Evolutionary conservation across 2,329 filamentous ascomycete genomes (phyloP).

Genomic region (Claviceps sorghi): DNA sequence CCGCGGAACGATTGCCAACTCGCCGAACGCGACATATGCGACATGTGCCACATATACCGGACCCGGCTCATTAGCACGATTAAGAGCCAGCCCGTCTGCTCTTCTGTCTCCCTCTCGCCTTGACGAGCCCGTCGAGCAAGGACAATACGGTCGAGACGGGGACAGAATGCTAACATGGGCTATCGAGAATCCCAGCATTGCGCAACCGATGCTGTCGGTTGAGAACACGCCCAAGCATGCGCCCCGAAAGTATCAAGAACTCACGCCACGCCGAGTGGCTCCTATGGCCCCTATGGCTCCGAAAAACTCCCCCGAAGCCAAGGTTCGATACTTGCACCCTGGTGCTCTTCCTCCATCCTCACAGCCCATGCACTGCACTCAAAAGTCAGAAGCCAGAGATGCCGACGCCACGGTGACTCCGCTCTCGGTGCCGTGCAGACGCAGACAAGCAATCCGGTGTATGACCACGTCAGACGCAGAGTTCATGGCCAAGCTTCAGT

Average conservation of each 20-base stretch:
- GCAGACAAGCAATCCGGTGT: not conserved
- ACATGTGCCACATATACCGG: not conserved
- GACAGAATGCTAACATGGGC: not conserved
- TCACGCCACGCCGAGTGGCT: not conserved
- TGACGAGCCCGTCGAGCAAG: not conserved
- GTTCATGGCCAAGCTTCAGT: not conserved
- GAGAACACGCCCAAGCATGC: not conserved
- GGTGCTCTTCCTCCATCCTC: not conserved
- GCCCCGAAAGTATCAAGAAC: not conserved
- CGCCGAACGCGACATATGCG: not conserved
- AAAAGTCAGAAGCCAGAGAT: not conserved
- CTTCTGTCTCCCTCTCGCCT: not conserved
- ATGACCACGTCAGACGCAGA: not conserved
- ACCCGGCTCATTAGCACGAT: not conserved
- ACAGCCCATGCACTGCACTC: not conserved
- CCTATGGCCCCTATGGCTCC: not conserved
- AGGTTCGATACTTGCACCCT: not conserved
- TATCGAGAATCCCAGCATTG: not conserved
- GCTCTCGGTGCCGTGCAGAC: not conserved
- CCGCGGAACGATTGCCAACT: not conserved
- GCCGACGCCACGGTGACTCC: not conserved
- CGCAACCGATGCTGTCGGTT: not conserved
- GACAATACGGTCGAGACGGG: not conserved
- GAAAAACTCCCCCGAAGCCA: not conserved
- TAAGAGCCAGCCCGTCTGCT: not conserved